Base-by-base conservation (phyloP, 805 yeast genomes). In the Monosporozyma unispora region DNA sequence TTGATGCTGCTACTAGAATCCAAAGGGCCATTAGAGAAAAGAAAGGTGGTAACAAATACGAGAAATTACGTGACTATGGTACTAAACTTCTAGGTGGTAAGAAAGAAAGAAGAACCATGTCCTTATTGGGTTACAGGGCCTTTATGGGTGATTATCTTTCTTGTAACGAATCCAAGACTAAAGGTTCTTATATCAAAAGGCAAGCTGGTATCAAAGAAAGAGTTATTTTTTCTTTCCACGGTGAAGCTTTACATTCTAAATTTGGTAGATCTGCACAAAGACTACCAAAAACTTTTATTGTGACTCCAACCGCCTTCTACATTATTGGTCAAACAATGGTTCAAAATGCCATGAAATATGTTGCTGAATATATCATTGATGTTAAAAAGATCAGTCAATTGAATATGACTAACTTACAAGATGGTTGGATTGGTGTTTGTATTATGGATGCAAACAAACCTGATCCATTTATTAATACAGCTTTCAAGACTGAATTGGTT, bases 141-240 rank as follows among this genome's bases (percentile, higher is more conserved):
- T 95, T 78, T 57, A 78, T 85, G 82, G 99, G 98, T n/a, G 99
- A 93, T 66, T 93, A 93, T 59, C 70, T 93, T 53, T 87, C 82
- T 14, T 85, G 96, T 61, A 90, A 88, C 68, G 86, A 82, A 56
- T 64, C 76, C 22, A 87, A 86, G 42, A 80, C 87, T 3, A 78
- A 66, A 63, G 99, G 99, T 48, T 79, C 82, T 28, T 88, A 83
- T 60, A 70, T 93, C 47, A 75, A 80, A 53, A 78, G 76, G 47
- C 81, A 84, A 49, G 77, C 79, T 10, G 88, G 90, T 4, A 78
- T 93, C 40, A 70, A 70, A 16, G 96, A 84, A 14, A 71, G 64
- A 23, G 82, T 88, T n/a, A 61, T 81, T 2, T 93, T 91, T 61
- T 88, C 97, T 2, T 70, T 79, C 44, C 79, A 83, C 45, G 96